Evolutionary conservation across 305 asterid genomes (phyloP).

Genomic region (Euphrasia arctica): DNA sequence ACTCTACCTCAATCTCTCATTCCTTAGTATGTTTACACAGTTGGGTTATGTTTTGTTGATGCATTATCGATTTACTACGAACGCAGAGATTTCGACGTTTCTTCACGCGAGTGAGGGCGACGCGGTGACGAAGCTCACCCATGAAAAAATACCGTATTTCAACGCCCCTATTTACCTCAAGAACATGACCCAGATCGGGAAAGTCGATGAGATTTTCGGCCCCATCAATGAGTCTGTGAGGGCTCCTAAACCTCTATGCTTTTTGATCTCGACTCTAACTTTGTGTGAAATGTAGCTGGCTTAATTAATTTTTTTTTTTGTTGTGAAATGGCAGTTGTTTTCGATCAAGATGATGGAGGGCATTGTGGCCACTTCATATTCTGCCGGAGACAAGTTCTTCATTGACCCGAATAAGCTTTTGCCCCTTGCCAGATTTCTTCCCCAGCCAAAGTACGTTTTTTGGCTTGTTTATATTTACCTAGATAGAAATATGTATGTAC

Average conservation of each 20-base stretch:
- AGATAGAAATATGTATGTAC: too few relatives aligned
- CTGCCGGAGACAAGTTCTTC: slow-evolving; percentile 80
- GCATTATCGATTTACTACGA: background rate
- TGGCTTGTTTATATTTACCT: background rate
- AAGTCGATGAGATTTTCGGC: slow-evolving; percentile 77
- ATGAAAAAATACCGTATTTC: slow-evolving; percentile 71
- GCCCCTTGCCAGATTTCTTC: slow-evolving; percentile 65
- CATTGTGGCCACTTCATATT: slow-evolving; percentile 76
- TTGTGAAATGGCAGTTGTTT: slow-evolving; percentile 42
- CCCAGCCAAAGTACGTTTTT: slow-evolving; percentile 55
- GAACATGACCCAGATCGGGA: slow-evolving; percentile 77
- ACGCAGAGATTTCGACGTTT: slow-evolving; percentile 61
- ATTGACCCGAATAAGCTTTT: slow-evolving; percentile 85
- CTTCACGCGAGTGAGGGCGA: slow-evolving; percentile 75
- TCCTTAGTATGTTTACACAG: background rate
- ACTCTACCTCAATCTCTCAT: background rate
- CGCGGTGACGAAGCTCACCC: slow-evolving; percentile 67
- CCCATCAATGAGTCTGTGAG: slow-evolving; percentile 79
- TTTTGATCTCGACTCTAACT: background rate
- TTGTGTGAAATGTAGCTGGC: background rate
- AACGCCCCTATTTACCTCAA: slow-evolving; percentile 60
- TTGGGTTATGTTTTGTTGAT: background rate
- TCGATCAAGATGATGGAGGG: slow-evolving; percentile 94
- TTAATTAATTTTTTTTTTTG: background rate
- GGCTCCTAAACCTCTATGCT: background rate